These are phyloP conservation scores for Emericellopsis atlantica DNA, from an alignment of 2,329 filamentous ascomycete species.

Conservation along the genomic window DNA sequence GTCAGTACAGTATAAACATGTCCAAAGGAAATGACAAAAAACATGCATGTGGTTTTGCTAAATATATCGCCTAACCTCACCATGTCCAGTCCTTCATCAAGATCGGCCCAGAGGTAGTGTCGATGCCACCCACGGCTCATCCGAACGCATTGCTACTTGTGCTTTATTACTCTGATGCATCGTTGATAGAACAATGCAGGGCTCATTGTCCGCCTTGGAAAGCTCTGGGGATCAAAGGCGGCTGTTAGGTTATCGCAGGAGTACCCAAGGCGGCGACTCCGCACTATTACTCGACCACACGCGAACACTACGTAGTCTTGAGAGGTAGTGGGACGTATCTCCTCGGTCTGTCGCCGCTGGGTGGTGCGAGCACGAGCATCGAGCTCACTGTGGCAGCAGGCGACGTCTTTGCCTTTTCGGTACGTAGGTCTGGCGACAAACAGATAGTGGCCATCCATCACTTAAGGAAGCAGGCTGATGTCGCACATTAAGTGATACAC, in stretches of 20 bases:
- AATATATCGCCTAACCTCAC: too few relatives aligned
- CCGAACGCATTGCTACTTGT: not conserved
- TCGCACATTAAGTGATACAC: not conserved
- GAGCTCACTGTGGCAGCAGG: not conserved
- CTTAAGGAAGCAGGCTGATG: not conserved
- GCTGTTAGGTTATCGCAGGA: not conserved
- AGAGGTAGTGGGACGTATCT: not conserved
- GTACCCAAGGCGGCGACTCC: not conserved
- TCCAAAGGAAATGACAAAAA: too few relatives aligned
- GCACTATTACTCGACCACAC: not conserved
- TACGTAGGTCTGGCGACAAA: not conserved
- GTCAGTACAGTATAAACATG: too few relatives aligned
- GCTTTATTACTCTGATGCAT: not conserved
- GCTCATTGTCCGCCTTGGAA: not conserved
- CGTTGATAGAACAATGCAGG: not conserved
- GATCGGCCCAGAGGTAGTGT: not conserved
- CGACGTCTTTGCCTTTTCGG: not conserved
- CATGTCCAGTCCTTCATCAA: not conserved
- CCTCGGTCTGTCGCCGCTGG: not conserved
- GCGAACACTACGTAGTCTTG: not conserved
- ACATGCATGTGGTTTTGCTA: too few relatives aligned
- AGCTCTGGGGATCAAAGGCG: not conserved
- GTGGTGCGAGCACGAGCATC: not conserved
- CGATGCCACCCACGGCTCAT: not conserved
- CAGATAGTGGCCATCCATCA: too few relatives aligned